These are phyloP conservation scores for Eurotiales sp. DNA, from an alignment of 2,329 filamentous ascomycete species.

Conservation along the genomic window DNA sequence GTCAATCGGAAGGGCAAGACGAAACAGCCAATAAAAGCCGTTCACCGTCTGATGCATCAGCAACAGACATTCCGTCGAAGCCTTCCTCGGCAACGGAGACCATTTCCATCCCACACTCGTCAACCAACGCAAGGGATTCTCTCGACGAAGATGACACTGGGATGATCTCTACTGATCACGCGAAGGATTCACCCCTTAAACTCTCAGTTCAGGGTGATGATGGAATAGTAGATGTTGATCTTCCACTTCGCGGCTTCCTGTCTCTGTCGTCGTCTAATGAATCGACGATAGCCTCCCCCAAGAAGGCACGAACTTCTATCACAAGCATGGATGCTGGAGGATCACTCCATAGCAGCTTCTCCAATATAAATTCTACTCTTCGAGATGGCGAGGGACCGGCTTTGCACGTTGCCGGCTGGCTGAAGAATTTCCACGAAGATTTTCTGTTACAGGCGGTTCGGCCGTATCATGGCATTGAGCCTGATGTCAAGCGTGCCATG, in stretches of 20 bases:
- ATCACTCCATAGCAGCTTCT: constrained; percentile 41
- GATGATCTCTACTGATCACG: constrained; percentile 26
- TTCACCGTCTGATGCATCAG: background rate
- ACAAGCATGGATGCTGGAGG: constrained; percentile 51
- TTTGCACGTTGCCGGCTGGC: constrained; percentile 56
- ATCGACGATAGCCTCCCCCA: constrained; percentile 41
- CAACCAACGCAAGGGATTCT: constrained; percentile 18
- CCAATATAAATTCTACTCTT: constrained; percentile 28
- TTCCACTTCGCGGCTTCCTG: constrained; percentile 52
- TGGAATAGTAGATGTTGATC: constrained; percentile 59
- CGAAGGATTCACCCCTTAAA: constrained; percentile 47
- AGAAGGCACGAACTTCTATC: constrained; percentile 44
- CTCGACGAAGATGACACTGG: constrained; percentile 26
- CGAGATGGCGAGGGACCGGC: constrained; percentile 45
- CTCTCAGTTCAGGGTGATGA: constrained; percentile 56
- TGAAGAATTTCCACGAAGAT: constrained; percentile 56
- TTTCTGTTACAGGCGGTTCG: constrained; percentile 57
- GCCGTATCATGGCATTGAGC: constrained; percentile 50
- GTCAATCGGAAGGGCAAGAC: constrained; percentile 3
- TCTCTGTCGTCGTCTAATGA: constrained; percentile 45
- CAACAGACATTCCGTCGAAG: background rate
- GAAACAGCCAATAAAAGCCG: background rate
- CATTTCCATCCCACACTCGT: constrained; percentile 32
- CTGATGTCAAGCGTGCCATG: constrained; percentile 56
- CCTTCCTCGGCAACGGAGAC: constrained; percentile 27